These are phyloP conservation scores for Aspergillus sp. DNA, from an alignment of 2,329 filamentous ascomycete genomes.

Conservation along the genomic window DNA sequence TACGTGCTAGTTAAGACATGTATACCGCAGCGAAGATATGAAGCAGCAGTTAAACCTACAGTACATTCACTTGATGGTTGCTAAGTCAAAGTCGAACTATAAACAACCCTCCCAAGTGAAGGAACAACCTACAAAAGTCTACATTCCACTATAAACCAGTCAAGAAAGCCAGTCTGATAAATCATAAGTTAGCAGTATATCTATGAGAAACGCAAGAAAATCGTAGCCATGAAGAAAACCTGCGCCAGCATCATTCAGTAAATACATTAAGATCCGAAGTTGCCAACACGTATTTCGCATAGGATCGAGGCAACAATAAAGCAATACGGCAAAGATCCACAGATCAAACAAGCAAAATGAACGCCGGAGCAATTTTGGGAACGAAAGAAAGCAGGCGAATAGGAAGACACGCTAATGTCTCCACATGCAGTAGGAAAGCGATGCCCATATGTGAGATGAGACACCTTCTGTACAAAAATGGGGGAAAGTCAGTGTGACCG, in stretches of 20 bases:
- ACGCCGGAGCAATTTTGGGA: neutral
- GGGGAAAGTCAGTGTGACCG: neutral
- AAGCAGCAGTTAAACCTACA: too few relatives aligned
- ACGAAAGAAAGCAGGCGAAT: neutral
- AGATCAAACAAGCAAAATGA: conserved; percentile 2
- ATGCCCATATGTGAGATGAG: neutral
- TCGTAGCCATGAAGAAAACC: conserved; percentile 2
- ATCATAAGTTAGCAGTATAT: conserved; percentile 5
- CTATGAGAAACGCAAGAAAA: conserved; percentile 6
- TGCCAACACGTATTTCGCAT: conserved; percentile 13
- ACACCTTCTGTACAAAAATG: neutral
- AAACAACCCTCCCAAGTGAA: too few relatives aligned
- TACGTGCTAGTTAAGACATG: neutral
- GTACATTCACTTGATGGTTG: too few relatives aligned
- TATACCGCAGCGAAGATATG: neutral
- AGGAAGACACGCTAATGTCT: neutral
- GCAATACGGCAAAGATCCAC: conserved; percentile 1
- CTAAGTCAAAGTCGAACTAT: too few relatives aligned
- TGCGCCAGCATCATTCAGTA: conserved; percentile 11
- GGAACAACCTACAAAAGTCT: too few relatives aligned
- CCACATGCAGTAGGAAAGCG: neutral
- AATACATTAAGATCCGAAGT: conserved; percentile 9
- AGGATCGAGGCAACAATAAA: conserved; percentile 3
- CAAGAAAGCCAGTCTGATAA: neutral
- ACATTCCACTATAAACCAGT: too few relatives aligned